Evolutionary conservation across 352 stramenopile species (phyloP), one percentile per base, ranked within the genome.

Genomic region (Phytophthora fragariae): DNA sequence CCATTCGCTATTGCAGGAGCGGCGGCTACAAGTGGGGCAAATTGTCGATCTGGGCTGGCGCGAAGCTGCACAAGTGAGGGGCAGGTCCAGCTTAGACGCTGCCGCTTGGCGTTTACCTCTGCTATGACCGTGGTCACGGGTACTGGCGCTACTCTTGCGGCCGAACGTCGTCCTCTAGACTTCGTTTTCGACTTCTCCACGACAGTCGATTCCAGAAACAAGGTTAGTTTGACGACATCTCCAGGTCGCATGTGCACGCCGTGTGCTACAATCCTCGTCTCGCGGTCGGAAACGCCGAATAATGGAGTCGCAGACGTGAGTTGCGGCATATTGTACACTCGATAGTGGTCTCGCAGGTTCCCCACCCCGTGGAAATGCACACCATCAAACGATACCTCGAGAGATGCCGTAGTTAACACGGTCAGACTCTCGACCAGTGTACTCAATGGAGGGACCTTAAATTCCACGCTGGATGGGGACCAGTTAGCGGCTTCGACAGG

Each of bases 341-440:
- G 66, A 35, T 89, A 92, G 21, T 84, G 79, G 9, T 80, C 47
- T 33, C 87, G 64, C 3, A 93, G 62, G 29, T 91, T 73, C 2
- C 86, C 83, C 10, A 84, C 65, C 1, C 65, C 57, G 53, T 91
- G 76, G 57, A 90, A 93, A 52, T 81, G 74, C 12, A 62, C 52
- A 5, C 56, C 55, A 61, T 93, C 84, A 54, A 93, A 92, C 0
- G 86, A 91, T 1, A 92, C 4, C 2, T 92, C 84, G 17, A 93
- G 31, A 14, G 67, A 62, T 2, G 64, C 74, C 9, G 69, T 78
- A 33, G 66, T 76, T 9, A 93, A 56, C 6, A 35, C 52, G 0
- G 79, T 52, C 2, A 90, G 47, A 15, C 60, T 84, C 14, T 74
- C 57, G 3, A 89, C 59, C 3, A 79, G 76, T 17, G 63, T 62